These are phyloP conservation scores for Neofusicoccum ribis DNA, from an alignment of 2,329 filamentous ascomycete genomes.

Conservation along the genomic window DNA sequence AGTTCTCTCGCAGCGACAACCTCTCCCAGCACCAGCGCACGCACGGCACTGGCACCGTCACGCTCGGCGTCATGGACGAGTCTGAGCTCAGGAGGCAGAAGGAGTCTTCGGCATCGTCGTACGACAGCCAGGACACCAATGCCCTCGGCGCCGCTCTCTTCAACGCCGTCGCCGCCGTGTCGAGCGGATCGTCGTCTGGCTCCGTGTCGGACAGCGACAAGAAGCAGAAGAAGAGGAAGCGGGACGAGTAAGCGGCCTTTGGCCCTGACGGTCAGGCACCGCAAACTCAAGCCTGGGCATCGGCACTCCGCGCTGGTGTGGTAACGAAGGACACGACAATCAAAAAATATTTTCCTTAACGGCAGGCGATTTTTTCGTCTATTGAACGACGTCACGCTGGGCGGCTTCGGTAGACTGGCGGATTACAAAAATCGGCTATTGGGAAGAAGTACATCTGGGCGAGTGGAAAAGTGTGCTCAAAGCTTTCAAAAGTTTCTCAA, in stretches of 20 bases:
- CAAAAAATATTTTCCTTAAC: slow-evolving; percentile 10
- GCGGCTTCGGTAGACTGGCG: slow-evolving; percentile 34
- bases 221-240: slow-evolving; percentile 69
- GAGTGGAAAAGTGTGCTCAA: slow-evolving; percentile 12
- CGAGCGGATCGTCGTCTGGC: slow-evolving; percentile 29
- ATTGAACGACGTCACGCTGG: slow-evolving; percentile 34
- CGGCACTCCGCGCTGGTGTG: not conserved
- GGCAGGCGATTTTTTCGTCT: slow-evolving; percentile 27
- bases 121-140: slow-evolving; percentile 37
- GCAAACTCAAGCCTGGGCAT: slow-evolving; percentile 3
- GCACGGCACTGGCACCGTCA: slow-evolving; percentile 84
- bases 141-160: slow-evolving; percentile 42
- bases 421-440: slow-evolving; percentile 22
- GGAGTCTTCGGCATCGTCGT: slow-evolving; percentile 26
- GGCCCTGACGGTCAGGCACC: slow-evolving; percentile 5
- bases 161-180: slow-evolving; percentile 37
- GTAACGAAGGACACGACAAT: slow-evolving; percentile 12
- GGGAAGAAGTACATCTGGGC: slow-evolving; percentile 15
- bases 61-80: slow-evolving; percentile 84
- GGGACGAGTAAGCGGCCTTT: slow-evolving; percentile 49
- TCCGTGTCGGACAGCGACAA: slow-evolving; percentile 41
- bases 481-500: not conserved
- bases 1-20: slow-evolving; percentile 98
- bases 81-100: slow-evolving; percentile 51
- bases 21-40: slow-evolving; percentile 93